Conservation (phyloP, 2,329 filamentous ascomycete genomes). For the Cercospora sp. region DNA sequence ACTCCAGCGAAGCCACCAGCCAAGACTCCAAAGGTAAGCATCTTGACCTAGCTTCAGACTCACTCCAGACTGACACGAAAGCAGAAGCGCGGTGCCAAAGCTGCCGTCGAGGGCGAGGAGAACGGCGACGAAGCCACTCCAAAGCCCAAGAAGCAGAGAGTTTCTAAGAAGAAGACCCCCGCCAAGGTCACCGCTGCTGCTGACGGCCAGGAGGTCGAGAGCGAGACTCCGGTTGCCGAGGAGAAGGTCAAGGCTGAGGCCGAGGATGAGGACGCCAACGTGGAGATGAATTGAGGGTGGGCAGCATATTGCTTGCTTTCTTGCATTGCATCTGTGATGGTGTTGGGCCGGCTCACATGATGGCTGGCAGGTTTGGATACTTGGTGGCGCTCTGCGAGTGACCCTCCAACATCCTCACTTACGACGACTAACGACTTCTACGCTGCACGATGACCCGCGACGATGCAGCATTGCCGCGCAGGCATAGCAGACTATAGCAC, state of each 20-base stretch:
- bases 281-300: conserved; percentile 2
- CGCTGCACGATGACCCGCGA: neutral
- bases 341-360: neutral
- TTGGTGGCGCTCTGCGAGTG: neutral
- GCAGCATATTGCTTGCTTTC: neutral
- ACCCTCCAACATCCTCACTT: neutral
- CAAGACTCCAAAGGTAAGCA: conserved; percentile 19
- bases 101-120: conserved; percentile 19
- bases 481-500: neutral
- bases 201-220: conserved; percentile 9
- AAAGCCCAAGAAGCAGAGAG: conserved; percentile 22
- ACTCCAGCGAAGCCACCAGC: conserved; percentile 17
- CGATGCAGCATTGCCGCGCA: neutral
- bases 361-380: neutral
- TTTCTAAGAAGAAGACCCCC: conserved; percentile 24
- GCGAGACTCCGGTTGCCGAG: neutral
- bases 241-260: conserved; percentile 8
- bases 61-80: conserved; percentile 5
- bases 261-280: neutral
- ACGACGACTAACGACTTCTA: neutral
- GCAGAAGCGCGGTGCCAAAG: conserved; percentile 30
- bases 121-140: conserved; percentile 24
- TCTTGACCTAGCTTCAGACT: neutral
- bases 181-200: conserved; percentile 19
- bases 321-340: neutral